phyloP scores from a whole-genome alignment of 1,284 basidiomycete genomes.

The Boletus mariae region DNA sequence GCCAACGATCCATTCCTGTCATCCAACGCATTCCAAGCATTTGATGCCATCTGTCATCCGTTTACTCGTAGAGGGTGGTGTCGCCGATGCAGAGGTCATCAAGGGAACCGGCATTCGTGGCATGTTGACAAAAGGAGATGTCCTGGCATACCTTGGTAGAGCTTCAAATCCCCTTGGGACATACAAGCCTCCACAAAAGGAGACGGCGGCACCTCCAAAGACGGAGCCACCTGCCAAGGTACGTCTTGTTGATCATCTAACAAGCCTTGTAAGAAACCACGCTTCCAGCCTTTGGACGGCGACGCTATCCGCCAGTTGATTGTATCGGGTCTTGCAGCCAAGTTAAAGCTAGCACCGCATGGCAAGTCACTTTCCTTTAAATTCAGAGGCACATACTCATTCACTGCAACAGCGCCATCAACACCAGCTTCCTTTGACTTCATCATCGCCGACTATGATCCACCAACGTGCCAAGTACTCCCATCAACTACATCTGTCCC shows the following conservation, averaged over 20 bases:
- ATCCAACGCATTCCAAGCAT: conserved; percentile 55
- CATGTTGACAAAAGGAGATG: conserved; percentile 90
- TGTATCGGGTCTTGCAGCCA: conserved; percentile 61
- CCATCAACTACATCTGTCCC: conserved; percentile 5
- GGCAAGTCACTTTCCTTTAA: conserved; percentile 36
- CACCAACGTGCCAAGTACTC: conserved; percentile 26
- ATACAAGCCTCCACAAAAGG: conserved; percentile 46
- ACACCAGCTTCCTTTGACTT: conserved; percentile 59
- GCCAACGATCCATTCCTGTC: conserved; percentile 22
- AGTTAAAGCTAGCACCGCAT: conserved; percentile 51
- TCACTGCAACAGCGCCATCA: conserved; percentile 33
- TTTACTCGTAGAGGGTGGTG: conserved; percentile 57
- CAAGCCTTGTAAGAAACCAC: conserved; percentile 38
- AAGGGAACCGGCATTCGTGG: conserved; percentile 81
- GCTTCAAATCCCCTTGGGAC: conserved; percentile 78
- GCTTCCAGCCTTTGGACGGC: conserved; percentile 59
- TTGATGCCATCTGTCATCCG: conserved; percentile 78
- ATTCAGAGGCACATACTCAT: neutral
- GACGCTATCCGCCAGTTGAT: conserved; percentile 69
- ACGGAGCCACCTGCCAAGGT: conserved; percentile 21
- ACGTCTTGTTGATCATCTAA: conserved; percentile 5
- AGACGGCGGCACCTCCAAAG: conserved; percentile 35
- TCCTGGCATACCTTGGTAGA: conserved; percentile 77
- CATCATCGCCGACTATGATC: conserved; percentile 66
- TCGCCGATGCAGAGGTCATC: conserved; percentile 56